These are phyloP conservation scores for Fragilaria radians DNA, from an alignment of 108 stramenopile species.

Conservation along the genomic window DNA sequence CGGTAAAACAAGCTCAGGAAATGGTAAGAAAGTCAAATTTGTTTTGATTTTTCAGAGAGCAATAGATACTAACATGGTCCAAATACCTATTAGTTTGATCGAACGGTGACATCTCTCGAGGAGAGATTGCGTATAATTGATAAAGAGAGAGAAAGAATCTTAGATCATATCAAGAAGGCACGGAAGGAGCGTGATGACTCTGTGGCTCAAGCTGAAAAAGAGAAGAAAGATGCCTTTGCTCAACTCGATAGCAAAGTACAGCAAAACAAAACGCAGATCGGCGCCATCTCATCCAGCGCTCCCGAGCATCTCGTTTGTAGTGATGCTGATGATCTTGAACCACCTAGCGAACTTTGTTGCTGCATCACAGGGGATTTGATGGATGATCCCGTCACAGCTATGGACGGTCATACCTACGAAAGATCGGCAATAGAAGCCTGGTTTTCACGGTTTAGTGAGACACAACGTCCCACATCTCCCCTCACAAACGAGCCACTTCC, in stretches of 20 bases:
- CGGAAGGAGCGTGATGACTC: not conserved
- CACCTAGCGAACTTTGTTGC: conserved; percentile 42
- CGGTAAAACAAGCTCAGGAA: not conserved
- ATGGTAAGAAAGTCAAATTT: not conserved
- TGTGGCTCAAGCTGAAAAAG: not conserved
- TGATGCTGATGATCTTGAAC: conserved; percentile 1
- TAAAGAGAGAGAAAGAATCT: not conserved
- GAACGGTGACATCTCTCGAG: not conserved
- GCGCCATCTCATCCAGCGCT: not conserved
- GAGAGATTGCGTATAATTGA: not conserved
- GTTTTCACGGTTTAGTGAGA: conserved; percentile 19
- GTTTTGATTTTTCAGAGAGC: no score
- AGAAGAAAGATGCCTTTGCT: not conserved
- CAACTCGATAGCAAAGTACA: conserved; percentile 1
- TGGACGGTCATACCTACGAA: conserved; percentile 80
- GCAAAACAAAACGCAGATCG: not conserved
- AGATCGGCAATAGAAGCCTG: conserved; percentile 59
- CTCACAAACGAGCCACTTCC: not conserved
- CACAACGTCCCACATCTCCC: conserved; percentile 1
- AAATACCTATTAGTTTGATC: not conserved
- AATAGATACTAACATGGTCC: no score
- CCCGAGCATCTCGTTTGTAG: not conserved
- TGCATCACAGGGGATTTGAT: conserved; percentile 64
- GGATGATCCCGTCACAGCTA: conserved; percentile 71
- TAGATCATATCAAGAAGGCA: not conserved